These are phyloP conservation scores for Trichosporon sp. DNA, from an alignment of 1,284 basidiomycete genomes.

Conservation along the genomic window DNA sequence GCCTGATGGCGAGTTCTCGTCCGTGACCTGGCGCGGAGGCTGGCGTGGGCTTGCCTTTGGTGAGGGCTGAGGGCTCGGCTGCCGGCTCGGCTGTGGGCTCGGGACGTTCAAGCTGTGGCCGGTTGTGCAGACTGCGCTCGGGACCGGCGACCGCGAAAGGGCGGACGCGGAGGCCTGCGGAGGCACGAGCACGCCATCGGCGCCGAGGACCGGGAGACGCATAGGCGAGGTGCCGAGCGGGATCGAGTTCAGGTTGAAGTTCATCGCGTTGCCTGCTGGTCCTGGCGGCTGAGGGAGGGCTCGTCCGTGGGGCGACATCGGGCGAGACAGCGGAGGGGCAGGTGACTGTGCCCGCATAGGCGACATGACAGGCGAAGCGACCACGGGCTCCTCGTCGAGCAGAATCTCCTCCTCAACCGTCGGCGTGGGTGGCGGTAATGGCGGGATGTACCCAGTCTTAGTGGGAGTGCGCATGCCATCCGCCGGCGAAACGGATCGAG, in stretches of 20 bases:
- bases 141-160: neutral
- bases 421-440: conserved; percentile 26
- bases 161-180: neutral
- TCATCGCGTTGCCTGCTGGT: conserved; percentile 8
- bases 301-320: conserved; percentile 6
- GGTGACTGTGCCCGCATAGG: neutral
- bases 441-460: conserved; percentile 26
- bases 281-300: neutral
- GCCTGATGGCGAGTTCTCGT: conserved; percentile 34
- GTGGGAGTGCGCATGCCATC: conserved; percentile 2
- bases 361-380: neutral
- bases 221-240: conserved; percentile 7
- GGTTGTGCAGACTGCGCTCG: conserved; percentile 6
- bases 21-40: conserved; percentile 37
- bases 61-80: neutral
- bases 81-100: conserved; percentile 1
- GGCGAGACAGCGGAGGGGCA: neutral
- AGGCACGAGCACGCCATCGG: neutral
- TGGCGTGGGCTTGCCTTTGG: conserved; percentile 29
- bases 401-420: neutral
- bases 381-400: conserved; percentile 4
- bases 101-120: conserved; percentile 6
- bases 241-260: conserved; percentile 16
- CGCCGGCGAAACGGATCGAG: neutral
- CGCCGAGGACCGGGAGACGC: neutral